Percentiles rank a stretch among this genome's conserved stretches.
phyloP scores from a whole-genome alignment of 2,329 filamentous ascomycete genomes.

The Remersonia thermophila region DNA sequence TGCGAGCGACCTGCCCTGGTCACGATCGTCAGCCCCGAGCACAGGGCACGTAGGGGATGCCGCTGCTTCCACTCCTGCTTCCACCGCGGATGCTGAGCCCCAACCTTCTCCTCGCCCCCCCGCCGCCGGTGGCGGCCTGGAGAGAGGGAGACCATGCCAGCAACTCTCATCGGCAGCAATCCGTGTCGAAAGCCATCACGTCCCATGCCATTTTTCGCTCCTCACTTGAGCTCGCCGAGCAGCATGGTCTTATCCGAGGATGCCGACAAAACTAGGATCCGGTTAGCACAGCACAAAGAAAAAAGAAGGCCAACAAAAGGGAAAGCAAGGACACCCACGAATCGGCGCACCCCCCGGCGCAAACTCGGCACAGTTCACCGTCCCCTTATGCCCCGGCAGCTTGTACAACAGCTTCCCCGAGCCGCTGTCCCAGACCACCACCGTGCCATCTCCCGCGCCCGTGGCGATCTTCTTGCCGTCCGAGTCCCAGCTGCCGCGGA shows the following conservation, averaged over 20 bases:
- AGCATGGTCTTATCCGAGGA: conserved; percentile 82
- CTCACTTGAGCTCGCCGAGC: conserved; percentile 66
- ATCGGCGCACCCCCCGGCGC: conserved; percentile 75
- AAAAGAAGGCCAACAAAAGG: not conserved
- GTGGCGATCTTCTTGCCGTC: conserved; percentile 78
- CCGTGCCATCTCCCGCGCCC: conserved; percentile 80
- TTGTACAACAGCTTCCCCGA: conserved; percentile 90
- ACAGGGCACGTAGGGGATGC: no score
- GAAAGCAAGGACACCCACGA: conserved; percentile 45
- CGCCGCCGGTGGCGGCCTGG: no score
- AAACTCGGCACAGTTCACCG: conserved; percentile 90
- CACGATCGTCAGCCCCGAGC: no score
- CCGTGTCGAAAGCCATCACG: not conserved
- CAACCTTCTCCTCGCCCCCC: no score
- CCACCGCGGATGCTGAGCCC: no score
- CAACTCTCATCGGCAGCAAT: not conserved
- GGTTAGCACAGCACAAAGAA: conserved; percentile 23
- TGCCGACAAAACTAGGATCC: conserved; percentile 62
- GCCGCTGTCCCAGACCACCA: conserved; percentile 80
- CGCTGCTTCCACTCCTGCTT: no score
- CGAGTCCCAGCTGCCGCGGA: conserved; percentile 80
- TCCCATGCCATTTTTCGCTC: not conserved
- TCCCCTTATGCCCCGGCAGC: conserved; percentile 86
- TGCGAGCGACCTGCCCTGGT: no score
- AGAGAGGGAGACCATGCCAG: no score